Evolutionary conservation across 2,329 filamentous ascomycete genomes (phyloP), one percentile per base, ranked within the genome.

Genomic region (Venturia aucupariae): DNA sequence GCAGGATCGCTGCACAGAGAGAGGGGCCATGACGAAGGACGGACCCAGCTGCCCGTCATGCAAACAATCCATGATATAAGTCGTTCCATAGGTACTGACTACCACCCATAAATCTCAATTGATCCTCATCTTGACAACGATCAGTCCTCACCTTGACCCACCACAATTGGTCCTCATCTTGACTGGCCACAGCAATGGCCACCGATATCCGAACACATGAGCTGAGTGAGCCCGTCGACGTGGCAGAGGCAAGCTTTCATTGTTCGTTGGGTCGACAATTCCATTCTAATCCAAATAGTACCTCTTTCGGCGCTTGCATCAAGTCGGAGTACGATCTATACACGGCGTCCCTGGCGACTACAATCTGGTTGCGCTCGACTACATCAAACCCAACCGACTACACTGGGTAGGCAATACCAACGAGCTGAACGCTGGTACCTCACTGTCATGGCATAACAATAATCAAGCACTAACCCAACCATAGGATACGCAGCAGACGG

Each of bases 401-500:
- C 72, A 78, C 57, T 86, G 84, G 84, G 81, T 85, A 4, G 84
- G 84, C 67, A 86, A 85, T 70, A 81, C 79, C 72, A 86, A 86
- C 72, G 84, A 86, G 72, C 77, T 86, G 63, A 84, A 85, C 71
- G 82, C 82, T 63, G 80, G 80, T 81, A 65, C 42, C 71, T 65
- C 38, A 32, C 35, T 65, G 30, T 38, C 42, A 44, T 46, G 61
- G 54, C 35, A 30, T 60, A 41, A 54, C 65, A 63, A 62, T 61
- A 64, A 63, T 66, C 68, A 65, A 13, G 11, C 48, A 39, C 48
- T 24, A 13, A 41, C n/a, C 68, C 39, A 8, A 17, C 38, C 42
- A 68, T 74, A 72, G 78, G 77, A 51, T 80, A 80, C 68, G 77
- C 78, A 5, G 77, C 78, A 59, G 77, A 79, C 68, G 77, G 76